Evolutionary conservation across 1,139 yeast genomes (phyloP), one percentile per base, ranked within the genome.

Genomic region (Scheffersomyces stambukii): DNA sequence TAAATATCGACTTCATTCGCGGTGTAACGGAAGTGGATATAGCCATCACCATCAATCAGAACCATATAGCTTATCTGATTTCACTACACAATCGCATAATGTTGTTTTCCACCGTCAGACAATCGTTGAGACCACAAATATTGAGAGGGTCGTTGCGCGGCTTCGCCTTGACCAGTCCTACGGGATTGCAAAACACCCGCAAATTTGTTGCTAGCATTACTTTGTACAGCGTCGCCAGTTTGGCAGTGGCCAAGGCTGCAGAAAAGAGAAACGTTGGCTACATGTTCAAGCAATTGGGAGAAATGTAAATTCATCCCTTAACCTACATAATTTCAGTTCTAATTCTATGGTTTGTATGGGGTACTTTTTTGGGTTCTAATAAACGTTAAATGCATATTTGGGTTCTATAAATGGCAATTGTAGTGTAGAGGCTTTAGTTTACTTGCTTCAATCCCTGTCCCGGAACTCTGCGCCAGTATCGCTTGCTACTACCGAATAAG

Each of bases 401-500:
- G 10, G 7, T 18, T 8, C n/a, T 18, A n/a, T 9, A 7, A 18
- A 16, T 16, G 9, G n/a, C 20, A 18, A 10, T 18, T 18, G 3
- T 18, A 2, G 3, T 7, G 11, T 18, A 7, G 11, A n/a, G n/a
- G n/a, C 11, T 25, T 17, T 25, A 34, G 21, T 30, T 16, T 9
- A 29, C 27, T 28, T 36, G 45, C 12, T 29, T 50, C 15, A 62
- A 50, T 1, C 73, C 72, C 31, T 63, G 63, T 5, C 73, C 72
- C 0, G 73, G 72, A 4, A 64, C 70, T 28, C 68, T 41, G 34
- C 73, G 48, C 56, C 63, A 65, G 36, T 63, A 59, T 30, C 66
- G 37, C 29, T 54, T 46, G 5, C 54, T 52, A 13, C 50, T 48
- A 1, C 67, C 70, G 42, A 64, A 67, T 12, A 67, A 42, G 29